A percentile compares a stretch with the other conserved stretches of the same genome.
Evolutionary conservation across 2,329 filamentous ascomycete genomes (phyloP).

Genomic region (Fusarium sp.): DNA sequence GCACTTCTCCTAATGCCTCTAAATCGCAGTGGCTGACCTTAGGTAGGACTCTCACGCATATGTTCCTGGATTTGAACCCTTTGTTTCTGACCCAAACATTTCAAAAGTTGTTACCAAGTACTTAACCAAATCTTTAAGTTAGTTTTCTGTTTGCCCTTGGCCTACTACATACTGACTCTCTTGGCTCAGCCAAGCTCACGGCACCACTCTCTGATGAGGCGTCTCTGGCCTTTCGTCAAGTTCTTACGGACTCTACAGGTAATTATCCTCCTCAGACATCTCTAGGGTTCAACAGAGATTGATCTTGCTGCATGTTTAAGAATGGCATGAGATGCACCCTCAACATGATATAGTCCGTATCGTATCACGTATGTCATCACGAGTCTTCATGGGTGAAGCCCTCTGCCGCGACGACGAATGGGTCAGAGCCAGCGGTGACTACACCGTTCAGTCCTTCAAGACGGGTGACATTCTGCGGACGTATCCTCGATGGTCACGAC

Average conservation of each 20-base stretch:
- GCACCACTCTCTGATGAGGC: not conserved
- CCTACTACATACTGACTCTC: not conserved
- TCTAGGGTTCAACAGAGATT: rapidly evolving
- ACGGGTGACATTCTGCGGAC: conserved; percentile 44
- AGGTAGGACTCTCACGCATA: not conserved
- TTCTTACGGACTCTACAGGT: not conserved
- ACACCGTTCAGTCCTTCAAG: conserved; percentile 53
- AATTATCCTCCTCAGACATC: not conserved
- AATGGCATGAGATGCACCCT: not conserved
- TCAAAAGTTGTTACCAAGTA: not conserved
- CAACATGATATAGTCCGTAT: not conserved
- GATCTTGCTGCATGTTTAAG: not conserved
- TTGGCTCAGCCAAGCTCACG: not conserved
- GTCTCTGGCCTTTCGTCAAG: not conserved
- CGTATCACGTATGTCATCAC: conserved; percentile 33
- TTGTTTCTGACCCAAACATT: not conserved
- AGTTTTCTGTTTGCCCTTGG: not conserved
- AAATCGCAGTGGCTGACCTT: not conserved
- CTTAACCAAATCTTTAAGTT: not conserved
- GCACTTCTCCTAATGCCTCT: not conserved
- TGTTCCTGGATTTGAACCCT: not conserved
- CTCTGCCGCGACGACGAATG: conserved; percentile 55
- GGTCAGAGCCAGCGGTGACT: conserved; percentile 54
- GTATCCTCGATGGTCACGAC: conserved; percentile 55
- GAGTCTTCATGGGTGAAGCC: conserved; percentile 51